Evolutionary conservation across 164 flowering plant species (phyloP).

Genomic region (Kingdonia uniflora): DNA sequence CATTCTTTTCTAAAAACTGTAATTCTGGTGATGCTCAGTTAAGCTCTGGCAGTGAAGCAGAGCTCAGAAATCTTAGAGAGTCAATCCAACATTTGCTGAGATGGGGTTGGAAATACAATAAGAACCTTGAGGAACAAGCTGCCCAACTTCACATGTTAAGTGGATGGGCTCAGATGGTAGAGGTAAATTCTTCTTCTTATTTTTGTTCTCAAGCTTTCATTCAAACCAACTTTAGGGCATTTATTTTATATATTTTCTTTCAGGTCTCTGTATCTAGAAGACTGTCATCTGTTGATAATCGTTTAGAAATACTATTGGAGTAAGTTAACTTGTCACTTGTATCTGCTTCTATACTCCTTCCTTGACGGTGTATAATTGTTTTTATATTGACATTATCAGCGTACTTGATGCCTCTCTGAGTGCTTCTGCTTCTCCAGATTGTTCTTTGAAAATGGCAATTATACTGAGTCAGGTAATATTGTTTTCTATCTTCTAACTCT

Average conservation of each 20-base stretch:
- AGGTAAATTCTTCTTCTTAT: constrained; percentile 35
- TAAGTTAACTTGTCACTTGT: constrained; percentile 19
- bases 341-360: not conserved
- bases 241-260: constrained; percentile 3
- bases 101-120: constrained; percentile 95
- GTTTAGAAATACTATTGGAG: constrained; percentile 72
- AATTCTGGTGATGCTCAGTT: constrained; percentile 34
- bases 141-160: constrained; percentile 96
- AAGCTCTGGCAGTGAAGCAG: constrained; percentile 52
- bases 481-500: not conserved
- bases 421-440: constrained; percentile 89
- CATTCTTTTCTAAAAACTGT: not conserved
- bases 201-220: not conserved
- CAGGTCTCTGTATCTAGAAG: constrained; percentile 76
- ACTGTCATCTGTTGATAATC: constrained; percentile 55
- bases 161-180: constrained; percentile 94
- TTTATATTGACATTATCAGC: constrained; percentile 24
- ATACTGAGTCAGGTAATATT: constrained; percentile 62
- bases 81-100: constrained; percentile 62
- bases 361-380: not conserved
- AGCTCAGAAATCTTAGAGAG: constrained; percentile 61
- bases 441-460: constrained; percentile 90
- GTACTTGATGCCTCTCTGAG: constrained; percentile 75
- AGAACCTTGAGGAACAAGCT: constrained; percentile 96
- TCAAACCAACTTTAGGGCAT: not conserved